These are phyloP conservation scores for Naganishia albida DNA, from an alignment of 1,284 basidiomycete genomes.

Conservation along the genomic window DNA sequence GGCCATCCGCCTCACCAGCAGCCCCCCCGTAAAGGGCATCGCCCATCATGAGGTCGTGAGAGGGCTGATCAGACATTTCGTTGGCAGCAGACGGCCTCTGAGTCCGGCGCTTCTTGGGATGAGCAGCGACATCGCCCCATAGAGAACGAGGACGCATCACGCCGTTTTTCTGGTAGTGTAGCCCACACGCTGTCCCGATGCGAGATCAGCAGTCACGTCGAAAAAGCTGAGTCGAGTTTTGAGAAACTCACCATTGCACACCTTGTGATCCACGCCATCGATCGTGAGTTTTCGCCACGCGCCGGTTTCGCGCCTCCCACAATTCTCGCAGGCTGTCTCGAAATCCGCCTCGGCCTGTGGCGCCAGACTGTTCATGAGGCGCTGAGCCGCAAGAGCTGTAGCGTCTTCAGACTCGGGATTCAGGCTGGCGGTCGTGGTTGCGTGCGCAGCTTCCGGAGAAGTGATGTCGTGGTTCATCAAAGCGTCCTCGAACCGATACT, in stretches of 20 bases:
- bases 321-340: constrained; percentile 32
- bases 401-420: constrained; percentile 6
- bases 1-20: not conserved
- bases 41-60: constrained; percentile 9
- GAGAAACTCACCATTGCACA: constrained; percentile 32
- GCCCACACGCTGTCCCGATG: constrained; percentile 30
- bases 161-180: constrained; percentile 33
- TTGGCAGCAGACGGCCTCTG: constrained; percentile 11
- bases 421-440: not conserved
- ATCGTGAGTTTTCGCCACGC: constrained; percentile 33
- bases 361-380: constrained; percentile 21
- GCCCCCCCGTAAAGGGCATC: constrained; percentile 11
- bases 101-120: constrained; percentile 29
- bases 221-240: not conserved
- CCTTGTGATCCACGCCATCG: constrained; percentile 28
- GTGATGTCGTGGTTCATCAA: constrained; percentile 20
- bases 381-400: constrained; percentile 21
- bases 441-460: not conserved
- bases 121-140: constrained; percentile 30
- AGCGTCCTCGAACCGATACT: constrained; percentile 24
- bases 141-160: constrained; percentile 32
- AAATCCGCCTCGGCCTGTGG: constrained; percentile 17
- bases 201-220: not conserved
- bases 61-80: constrained; percentile 2
- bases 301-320: constrained; percentile 27